phyloP scores from a whole-genome alignment of 2,329 filamentous ascomycete genomes.

The Bimuria novae-zelandiae region DNA sequence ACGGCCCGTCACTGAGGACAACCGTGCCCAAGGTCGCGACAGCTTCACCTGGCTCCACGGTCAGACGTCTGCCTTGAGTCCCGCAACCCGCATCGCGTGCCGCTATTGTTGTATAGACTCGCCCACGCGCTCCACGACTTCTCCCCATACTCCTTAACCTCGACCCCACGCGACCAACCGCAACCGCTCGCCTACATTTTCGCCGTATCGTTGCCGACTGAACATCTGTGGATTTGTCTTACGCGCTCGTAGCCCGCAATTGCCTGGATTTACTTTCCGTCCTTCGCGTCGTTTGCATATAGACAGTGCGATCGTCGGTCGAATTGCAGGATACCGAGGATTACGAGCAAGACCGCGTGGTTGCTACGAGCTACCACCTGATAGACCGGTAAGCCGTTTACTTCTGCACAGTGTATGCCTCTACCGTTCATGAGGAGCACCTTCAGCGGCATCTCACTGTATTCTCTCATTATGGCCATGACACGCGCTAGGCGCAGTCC shows the following conservation, averaged over 20 bases:
- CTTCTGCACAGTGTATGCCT: not conserved
- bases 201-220: not conserved
- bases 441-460: not conserved
- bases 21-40: constrained; percentile 21
- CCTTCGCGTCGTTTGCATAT: constrained; percentile 1
- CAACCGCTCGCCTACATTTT: not conserved
- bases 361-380: not conserved
- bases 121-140: not conserved
- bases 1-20: constrained; percentile 4
- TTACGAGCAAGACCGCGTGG: not conserved
- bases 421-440: not conserved
- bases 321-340: not conserved
- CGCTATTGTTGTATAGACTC: not conserved
- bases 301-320: not conserved
- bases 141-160: not conserved
- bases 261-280: not conserved
- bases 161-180: not conserved
- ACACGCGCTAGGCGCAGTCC: constrained; percentile 1
- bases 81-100: constrained; percentile 3
- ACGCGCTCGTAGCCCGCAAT: not conserved
- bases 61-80: not conserved
- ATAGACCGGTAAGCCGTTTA: constrained; percentile 3
- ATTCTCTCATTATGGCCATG: constrained; percentile 6
- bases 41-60: constrained; percentile 14
- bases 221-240: not conserved